Evolutionary conservation across 169 alveolate species (phyloP), one percentile per base, ranked within the genome.

Genomic region (Plasmodium falciparum): DNA sequence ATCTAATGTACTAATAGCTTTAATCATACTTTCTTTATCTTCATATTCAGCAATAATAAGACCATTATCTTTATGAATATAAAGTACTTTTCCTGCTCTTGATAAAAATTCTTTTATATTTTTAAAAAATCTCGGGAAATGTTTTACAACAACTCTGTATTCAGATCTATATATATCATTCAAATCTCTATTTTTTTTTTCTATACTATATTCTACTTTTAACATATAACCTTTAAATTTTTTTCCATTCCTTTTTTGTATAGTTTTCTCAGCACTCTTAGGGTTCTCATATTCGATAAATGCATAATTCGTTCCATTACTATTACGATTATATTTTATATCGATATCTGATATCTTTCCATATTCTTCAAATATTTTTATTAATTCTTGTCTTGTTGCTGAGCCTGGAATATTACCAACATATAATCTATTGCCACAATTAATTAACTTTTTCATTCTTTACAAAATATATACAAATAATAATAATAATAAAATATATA

Each of bases 321-420:
- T 54, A 29, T 73, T 73, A 4, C 85, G 13, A 22, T 73, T 73
- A 54, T 73, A 73, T 54, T 73, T 73, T 24, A 73, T 73, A 17
- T 73, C 85, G 1, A 73, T 73, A 24, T 54, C 85, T 20, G 61
- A 39, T 26, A 73, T 73, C 29, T 73, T 73, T 29, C 85, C 85
- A 15, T 17, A 24, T 24, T 73, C 85, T 54, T 73, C 71, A 26
- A 73, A 73, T 5, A 61, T 50, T 50, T 73, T 73, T 20, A 39
- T 73, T 8, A 73, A 52, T 15, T 73, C 85, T 33, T 73, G 50
- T 17, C 56, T 73, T 33, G 58, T 73, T 61, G 49, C 63, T 6
- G 85, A 73, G 8, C 85, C 85, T 8, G 85, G 85, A 39, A 73
- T 73, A 61, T 73, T 73, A 13, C 85, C 85, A 17, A 73, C 85